Evolutionary conservation across 2,329 filamentous ascomycete species (phyloP), one percentile per base, ranked within the genome.

Genomic region (Epichloe gansuensis): DNA sequence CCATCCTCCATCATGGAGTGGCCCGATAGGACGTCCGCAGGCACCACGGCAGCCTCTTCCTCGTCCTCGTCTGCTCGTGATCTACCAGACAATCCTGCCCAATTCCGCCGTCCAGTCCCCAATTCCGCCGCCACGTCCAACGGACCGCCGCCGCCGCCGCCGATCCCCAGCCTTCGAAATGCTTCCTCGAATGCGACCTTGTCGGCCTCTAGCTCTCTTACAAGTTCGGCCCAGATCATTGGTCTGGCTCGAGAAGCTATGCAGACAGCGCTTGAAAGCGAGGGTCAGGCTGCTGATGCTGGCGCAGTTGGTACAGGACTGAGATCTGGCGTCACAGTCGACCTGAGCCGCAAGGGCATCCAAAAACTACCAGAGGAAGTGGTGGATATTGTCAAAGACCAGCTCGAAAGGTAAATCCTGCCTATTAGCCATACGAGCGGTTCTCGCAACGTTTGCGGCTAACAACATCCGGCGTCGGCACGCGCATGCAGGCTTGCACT

Each of bases 301-400:
- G 77, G 75, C 56, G 74, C 76, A 55, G 74, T 80, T 57, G 81
- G 75, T 63, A 81, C 66, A 17, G 80, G 79, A 45, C 69, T 84
- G 46, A 81, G 83, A 63, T 81, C 83, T 1, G 86, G 87, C 54
- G 80, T 89, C 54, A 91, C 87, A 35, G 84, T 91, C 60, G 85
- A 91, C 67, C 69, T 91, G 57, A 88, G 86, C 66, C 82, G 86
- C 61, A 85, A 84, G 68, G 82, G 81, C 62, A 89, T 91, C 45
- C 77, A 81, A 60, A 78, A 76, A 57, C 69, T 89, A 52, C 85
- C 85, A 0, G 83, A 86, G 54, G 85, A 88, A 66, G 81, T 88
- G 44, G 81, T 89, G 42, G 81, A 86, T 61, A 78, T 88, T 56
- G 85, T 89, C 61, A 86, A 85, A 67, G 75, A 84, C 60, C 82